Conservation (phyloP, 345 rosid genomes). For the Populus pruinosa region DNA sequence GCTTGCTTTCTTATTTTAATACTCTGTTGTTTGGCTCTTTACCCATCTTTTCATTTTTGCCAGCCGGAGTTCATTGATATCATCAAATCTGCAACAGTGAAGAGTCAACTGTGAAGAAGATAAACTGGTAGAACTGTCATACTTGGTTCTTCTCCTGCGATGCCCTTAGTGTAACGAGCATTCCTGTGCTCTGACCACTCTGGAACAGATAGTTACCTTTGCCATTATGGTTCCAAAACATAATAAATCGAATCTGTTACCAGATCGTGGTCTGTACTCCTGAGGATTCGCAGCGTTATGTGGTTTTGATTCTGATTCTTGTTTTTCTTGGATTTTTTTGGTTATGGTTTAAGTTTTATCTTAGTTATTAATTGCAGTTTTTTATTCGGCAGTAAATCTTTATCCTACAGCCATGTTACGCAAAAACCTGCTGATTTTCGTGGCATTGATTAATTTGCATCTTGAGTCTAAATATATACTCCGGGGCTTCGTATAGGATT, state of each 20-base stretch:
- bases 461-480: no score
- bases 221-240: neutral
- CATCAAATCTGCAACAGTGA: conserved; percentile 54
- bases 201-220: neutral
- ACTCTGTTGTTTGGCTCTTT: neutral
- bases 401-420: neutral
- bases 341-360: neutral
- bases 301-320: neutral
- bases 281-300: neutral
- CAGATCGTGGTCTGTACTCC: neutral
- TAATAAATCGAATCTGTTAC: neutral
- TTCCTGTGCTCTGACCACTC: neutral
- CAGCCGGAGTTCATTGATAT: conserved; percentile 69
- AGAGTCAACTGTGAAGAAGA: conserved; percentile 33
- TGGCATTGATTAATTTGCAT: neutral
- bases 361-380: neutral
- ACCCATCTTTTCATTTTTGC: neutral
- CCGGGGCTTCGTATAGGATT: no score
- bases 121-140: neutral
- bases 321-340: neutral
- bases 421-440: neutral
- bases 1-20: neutral
- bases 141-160: neutral
- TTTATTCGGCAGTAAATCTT: neutral
- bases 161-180: neutral